Conservation (phyloP, 176 grass and related monocot species). For the Cenchrus americanus region DNA sequence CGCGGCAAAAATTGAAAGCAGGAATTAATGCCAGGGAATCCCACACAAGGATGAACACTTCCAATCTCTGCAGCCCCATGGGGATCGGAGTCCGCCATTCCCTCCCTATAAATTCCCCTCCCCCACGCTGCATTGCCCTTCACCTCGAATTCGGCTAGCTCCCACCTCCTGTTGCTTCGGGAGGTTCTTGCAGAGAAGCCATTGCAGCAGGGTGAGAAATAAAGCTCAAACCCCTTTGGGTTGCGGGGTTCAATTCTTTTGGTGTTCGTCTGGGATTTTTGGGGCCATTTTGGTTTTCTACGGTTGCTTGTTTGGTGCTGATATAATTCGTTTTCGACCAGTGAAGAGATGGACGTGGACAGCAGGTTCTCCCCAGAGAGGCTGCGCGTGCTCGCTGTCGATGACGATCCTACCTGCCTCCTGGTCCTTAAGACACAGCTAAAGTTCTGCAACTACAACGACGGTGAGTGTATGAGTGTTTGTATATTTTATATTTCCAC, state of each 20-base stretch:
- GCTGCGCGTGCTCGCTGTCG: conserved; percentile 57
- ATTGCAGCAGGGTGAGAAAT: background rate
- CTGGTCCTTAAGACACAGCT: conserved; percentile 21
- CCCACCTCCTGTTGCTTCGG: background rate
- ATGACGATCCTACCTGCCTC: conserved; percentile 12
- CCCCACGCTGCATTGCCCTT: background rate
- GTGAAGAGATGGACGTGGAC: background rate
- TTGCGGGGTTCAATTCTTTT: too few relatives aligned
- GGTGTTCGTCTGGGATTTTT: too few relatives aligned
- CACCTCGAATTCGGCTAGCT: background rate
- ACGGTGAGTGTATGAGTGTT: conserved; percentile 17
- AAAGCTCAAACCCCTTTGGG: too few relatives aligned
- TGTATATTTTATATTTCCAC: background rate
- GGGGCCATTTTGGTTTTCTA: too few relatives aligned
- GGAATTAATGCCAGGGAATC: background rate
- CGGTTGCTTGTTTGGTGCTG: background rate
- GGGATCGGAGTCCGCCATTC: background rate
- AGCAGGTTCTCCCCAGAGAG: conserved; percentile 43
- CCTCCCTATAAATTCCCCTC: background rate
- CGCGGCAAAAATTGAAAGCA: background rate
- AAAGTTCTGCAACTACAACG: conserved; percentile 33
- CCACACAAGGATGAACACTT: background rate
- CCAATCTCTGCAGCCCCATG: background rate
- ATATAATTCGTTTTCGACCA: background rate
- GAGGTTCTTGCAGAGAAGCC: background rate